Conservation (phyloP, 192 early-diverging fungal species). For the Powellomyces hirtus region DNA sequence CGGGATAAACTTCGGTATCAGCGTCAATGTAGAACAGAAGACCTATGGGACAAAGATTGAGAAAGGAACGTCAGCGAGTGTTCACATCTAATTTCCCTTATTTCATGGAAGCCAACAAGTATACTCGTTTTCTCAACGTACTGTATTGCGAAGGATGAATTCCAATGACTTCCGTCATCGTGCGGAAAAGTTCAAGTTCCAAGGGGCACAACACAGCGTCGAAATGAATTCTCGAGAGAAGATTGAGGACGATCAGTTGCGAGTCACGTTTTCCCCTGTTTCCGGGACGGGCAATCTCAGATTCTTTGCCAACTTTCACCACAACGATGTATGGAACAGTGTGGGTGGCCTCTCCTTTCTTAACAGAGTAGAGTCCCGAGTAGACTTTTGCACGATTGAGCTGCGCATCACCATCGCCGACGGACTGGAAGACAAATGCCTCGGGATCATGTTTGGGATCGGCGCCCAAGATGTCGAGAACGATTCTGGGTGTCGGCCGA, state of each 20-base stretch:
- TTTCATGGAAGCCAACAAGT: too few relatives aligned
- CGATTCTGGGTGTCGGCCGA: conserved; percentile 82
- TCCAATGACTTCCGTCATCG: conserved; percentile 66
- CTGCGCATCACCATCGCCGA: conserved; percentile 82
- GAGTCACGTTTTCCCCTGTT: conserved; percentile 86
- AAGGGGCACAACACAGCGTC: conserved; percentile 66
- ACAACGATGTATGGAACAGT: conserved; percentile 88
- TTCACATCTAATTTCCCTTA: too few relatives aligned
- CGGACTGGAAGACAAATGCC: conserved; percentile 67
- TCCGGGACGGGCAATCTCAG: conserved; percentile 70
- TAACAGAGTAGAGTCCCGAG: conserved; percentile 79
- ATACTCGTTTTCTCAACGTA: too few relatives aligned
- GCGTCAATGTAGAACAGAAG: conserved; percentile 41
- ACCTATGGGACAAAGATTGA: too few relatives aligned
- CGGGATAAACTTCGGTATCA: conserved; percentile 41
- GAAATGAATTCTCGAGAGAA: conserved; percentile 66
- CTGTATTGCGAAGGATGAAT: conserved; percentile 64
- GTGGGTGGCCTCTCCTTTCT: conserved; percentile 56
- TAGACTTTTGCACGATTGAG: conserved; percentile 90
- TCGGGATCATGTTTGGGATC: conserved; percentile 58
- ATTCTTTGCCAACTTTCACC: conserved; percentile 82
- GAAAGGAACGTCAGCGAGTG: too few relatives aligned
- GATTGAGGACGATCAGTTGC: conserved; percentile 75
- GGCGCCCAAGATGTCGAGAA: conserved; percentile 82
- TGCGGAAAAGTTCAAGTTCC: conserved; percentile 68